A percentile compares a stretch with the other conserved stretches of the same genome.
phyloP scores from a whole-genome alignment of 768 basidiomycete genomes.

The Lactarius psammicola region DNA sequence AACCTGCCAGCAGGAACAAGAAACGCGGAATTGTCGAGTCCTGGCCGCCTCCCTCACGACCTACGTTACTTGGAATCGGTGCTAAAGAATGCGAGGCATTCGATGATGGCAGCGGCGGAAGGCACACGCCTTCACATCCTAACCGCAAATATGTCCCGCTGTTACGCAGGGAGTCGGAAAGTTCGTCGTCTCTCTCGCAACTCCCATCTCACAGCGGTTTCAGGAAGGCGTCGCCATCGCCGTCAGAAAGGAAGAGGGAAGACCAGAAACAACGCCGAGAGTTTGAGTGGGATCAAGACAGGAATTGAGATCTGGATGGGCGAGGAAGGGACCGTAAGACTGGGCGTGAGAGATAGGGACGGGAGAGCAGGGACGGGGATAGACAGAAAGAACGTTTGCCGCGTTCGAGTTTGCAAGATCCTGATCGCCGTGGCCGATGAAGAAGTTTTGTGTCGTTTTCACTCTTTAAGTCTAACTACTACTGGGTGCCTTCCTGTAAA shows the following conservation, averaged over 20 bases:
- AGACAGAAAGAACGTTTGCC: slow-evolving; percentile 18
- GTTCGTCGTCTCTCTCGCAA: slow-evolving; percentile 24
- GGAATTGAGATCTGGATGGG: slow-evolving; percentile 6
- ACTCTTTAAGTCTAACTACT: not conserved
- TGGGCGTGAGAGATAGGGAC: no score
- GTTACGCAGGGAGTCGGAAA: slow-evolving; percentile 54
- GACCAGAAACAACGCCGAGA: slow-evolving; percentile 10
- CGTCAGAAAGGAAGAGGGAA: not conserved
- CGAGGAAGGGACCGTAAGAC: not conserved
- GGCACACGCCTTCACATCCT: slow-evolving; percentile 42
- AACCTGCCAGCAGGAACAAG: slow-evolving; percentile 55
- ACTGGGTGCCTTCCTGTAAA: no score
- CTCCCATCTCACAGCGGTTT: slow-evolving; percentile 11
- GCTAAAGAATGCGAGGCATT: slow-evolving; percentile 81
- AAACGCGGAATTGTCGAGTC: slow-evolving; percentile 63
- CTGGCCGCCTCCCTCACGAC: slow-evolving; percentile 78
- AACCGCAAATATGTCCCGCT: slow-evolving; percentile 73
- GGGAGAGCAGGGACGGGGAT: slow-evolving; percentile 37
- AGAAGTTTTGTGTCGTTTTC: not conserved
- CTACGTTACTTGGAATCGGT: slow-evolving; percentile 87
- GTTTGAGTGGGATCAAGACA: not conserved
- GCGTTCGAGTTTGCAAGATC: slow-evolving; percentile 10
- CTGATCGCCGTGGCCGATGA: slow-evolving; percentile 11
- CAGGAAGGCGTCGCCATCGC: slow-evolving; percentile 9
- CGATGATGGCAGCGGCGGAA: slow-evolving; percentile 62